These are phyloP conservation scores for Pichia sp. DNA, from an alignment of 1,139 yeast genomes.

Conservation along the genomic window DNA sequence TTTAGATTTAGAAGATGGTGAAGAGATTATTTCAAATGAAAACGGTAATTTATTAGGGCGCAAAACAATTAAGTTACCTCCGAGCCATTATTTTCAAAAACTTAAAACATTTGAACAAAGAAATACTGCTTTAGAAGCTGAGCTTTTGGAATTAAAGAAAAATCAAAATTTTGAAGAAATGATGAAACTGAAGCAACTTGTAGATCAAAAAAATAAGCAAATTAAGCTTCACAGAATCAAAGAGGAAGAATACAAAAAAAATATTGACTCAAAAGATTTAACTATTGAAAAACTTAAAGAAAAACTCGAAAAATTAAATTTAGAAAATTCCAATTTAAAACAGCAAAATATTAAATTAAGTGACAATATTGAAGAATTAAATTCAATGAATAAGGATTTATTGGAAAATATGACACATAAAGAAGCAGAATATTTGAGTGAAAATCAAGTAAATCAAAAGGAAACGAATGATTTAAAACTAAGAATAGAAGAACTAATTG, in stretches of 20 bases:
- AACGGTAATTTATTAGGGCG: constrained; percentile 3
- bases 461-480: constrained; percentile 43
- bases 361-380: constrained; percentile 24
- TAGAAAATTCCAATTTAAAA: constrained; percentile 29
- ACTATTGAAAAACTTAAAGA: constrained; percentile 23
- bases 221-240: constrained; percentile 7
- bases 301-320: constrained; percentile 28
- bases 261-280: constrained; percentile 26
- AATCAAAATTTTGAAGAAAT: constrained; percentile 24
- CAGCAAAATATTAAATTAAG: constrained; percentile 25
- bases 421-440: constrained; percentile 52
- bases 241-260: constrained; percentile 18
- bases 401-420: constrained; percentile 60
- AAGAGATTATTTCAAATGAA: too few relatives aligned
- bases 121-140: constrained; percentile 19
- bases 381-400: constrained; percentile 50
- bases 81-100: constrained; percentile 29
- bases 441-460: constrained; percentile 42
- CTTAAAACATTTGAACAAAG: constrained; percentile 32
- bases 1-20: too few relatives aligned
- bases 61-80: constrained; percentile 25
- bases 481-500: constrained; percentile 49
- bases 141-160: constrained; percentile 21
- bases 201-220: constrained; percentile 25
- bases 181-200: constrained; percentile 19